Base-by-base conservation (phyloP, 1,139 yeast species). In the Blastobotrys serpentis region DNA sequence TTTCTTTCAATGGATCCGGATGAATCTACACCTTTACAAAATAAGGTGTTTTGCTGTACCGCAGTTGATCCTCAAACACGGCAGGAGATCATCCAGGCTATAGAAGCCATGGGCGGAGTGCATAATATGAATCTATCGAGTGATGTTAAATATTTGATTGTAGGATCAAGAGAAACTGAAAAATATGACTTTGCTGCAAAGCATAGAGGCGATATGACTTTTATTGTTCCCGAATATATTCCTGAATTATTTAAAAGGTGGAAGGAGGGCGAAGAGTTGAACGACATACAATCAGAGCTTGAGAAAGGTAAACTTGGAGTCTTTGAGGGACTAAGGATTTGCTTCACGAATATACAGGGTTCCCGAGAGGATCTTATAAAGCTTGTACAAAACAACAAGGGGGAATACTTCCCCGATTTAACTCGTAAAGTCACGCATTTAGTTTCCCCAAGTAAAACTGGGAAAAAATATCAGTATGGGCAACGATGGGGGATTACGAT, bases 151-250 rank as follows among this genome's bases (percentile, higher is more conserved):
- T 79, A 78, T 52, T 67, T 87, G 41, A 72, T 87, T 3, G 92
- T 86, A 14, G 95, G 92, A 1, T 75, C 75, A 49, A 64, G 80
- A 29, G 71, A 77, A 54, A 81, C 94, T 0, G 84, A 81, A 22
- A 87, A 87, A 65, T 86, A 82, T 65, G 70, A 70, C 50, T 86
- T 75, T 63, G 82, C 86, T 44, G 77, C 84, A 1, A 71, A 72
- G 53, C 71, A 75, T 48, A 68, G 95, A 50, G 67, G 71, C 42
- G 92, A 86, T 62, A 74, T 87, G 42, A 66, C 67, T 42, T 79
- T 86, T 56, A 61, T 87, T 18, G 64, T 68, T 11, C 75, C 81
- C 0, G 72, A 73, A 1, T 68, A 77, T 25, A 68, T 86, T 2
- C 58, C 65, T 10, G 65, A 64, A 18, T 58, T 82, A 14, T 75